These are phyloP conservation scores for Metschnikowia peoriensis DNA, from an alignment of 805 yeast species.

Conservation along the genomic window DNA sequence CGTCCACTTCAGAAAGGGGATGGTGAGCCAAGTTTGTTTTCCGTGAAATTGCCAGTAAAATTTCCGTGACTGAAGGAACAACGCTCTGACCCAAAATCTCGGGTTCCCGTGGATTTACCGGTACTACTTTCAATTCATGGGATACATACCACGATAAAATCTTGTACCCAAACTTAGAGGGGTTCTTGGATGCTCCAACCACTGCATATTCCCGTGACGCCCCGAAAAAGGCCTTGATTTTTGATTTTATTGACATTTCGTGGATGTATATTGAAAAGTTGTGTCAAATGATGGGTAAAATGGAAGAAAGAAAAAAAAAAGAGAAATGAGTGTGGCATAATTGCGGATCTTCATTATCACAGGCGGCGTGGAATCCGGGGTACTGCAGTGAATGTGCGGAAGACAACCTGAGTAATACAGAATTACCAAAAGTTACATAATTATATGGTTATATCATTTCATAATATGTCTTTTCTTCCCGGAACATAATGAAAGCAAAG, in stretches of 20 bases:
- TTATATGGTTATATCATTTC: too few species aligned
- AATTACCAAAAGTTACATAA: too few species aligned
- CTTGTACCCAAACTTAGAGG: conserved; percentile 66
- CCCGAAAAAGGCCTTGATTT: conserved; percentile 49
- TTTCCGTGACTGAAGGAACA: conserved; percentile 27
- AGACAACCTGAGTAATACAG: not conserved
- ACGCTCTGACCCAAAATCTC: conserved; percentile 48
- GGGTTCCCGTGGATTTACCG: conserved; percentile 58
- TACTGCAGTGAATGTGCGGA: conserved; percentile 1
- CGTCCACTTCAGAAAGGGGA: conserved; percentile 34
- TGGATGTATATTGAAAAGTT: not conserved
- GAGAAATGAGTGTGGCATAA: not conserved
- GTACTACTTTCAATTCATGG: conserved; percentile 57
- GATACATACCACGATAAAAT: conserved; percentile 65
- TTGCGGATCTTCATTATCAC: not conserved
- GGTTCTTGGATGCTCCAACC: conserved; percentile 67
- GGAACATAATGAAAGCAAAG: too few species aligned
- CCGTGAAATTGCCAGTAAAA: conserved; percentile 22
- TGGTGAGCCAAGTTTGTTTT: conserved; percentile 24
- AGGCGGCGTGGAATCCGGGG: conserved; percentile 10
- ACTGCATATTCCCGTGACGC: conserved; percentile 56
- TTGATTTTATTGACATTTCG: conserved; percentile 37
- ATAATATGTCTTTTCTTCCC: too few species aligned
- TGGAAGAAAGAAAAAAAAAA: not conserved
- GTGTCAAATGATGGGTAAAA: not conserved